Conservation (phyloP, 257 asterid genomes). For the Solanum ossicruentum region DNA sequence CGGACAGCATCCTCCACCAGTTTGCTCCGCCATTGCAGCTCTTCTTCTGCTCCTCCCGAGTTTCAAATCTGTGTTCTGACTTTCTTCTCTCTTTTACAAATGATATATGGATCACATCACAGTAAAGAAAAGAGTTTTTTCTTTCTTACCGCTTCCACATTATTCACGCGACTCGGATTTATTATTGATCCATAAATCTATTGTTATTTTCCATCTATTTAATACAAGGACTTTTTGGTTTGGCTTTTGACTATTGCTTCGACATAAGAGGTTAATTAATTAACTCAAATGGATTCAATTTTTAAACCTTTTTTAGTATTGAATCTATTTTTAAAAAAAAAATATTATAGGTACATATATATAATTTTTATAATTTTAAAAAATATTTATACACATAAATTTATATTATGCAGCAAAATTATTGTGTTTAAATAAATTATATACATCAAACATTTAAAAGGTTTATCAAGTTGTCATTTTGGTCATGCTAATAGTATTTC, state of each 20-base stretch:
- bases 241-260: neutral
- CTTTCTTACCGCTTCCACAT: conserved; percentile 8
- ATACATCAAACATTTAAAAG: neutral
- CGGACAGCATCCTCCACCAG: conserved; percentile 73
- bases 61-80: conserved; percentile 1
- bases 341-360: no score
- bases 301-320: no score
- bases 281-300: no score
- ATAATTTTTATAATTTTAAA: no score
- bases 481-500: neutral
- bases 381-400: no score
- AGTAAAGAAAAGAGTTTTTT: neutral
- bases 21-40: conserved; percentile 55
- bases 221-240: no score
- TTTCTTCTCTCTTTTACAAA: neutral
- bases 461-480: neutral
- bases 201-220: neutral
- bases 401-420: no score
- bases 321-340: no score
- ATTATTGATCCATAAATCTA: neutral
- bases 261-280: no score
- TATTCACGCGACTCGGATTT: conserved; percentile 9
- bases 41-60: conserved; percentile 3
- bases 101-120: neutral
- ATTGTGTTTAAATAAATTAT: no score